phyloP scores from a whole-genome alignment of 176 grass and related monocot genomes.

The Elaeis guineensis region DNA sequence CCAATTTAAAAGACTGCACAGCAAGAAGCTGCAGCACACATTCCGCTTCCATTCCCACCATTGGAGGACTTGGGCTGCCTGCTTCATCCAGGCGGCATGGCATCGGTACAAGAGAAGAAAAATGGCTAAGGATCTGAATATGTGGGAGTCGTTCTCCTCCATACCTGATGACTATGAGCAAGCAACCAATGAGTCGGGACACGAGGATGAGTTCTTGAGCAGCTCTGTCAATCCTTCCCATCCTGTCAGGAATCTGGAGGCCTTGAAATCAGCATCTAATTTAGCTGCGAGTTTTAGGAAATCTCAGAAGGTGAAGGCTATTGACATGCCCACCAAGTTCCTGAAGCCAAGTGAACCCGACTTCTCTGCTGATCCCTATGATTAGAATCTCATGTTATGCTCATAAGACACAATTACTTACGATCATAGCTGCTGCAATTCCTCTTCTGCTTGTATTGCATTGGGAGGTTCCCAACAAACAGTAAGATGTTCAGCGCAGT shows the following conservation, averaged over 20 bases:
- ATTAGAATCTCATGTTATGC: too few species aligned
- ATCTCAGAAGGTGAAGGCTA: neutral
- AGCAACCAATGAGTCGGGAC: neutral
- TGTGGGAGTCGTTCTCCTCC: conserved; percentile 32
- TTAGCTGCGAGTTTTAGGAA: conserved; percentile 27
- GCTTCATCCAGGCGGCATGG: conserved; percentile 36
- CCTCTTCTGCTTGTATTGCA: too few species aligned
- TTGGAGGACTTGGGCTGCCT: conserved; percentile 40
- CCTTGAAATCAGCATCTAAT: too few species aligned
- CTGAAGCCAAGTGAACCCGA: conserved; percentile 28
- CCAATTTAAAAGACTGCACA: conserved; percentile 43
- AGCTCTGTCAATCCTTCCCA: neutral
- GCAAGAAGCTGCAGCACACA: conserved; percentile 33
- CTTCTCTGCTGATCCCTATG: conserved; percentile 10
- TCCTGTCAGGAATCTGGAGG: conserved; percentile 2
- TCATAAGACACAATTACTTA: too few species aligned
- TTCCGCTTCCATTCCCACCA: conserved; percentile 33
- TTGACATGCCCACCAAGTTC: too few species aligned
- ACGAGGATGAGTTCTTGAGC: neutral
- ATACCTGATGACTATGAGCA: conserved; percentile 13
- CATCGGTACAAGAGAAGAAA: conserved; percentile 10
- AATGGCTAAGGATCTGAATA: conserved; percentile 7
- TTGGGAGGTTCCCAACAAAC: too few species aligned
- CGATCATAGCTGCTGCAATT: too few species aligned
- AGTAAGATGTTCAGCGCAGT: too few species aligned